These are phyloP conservation scores for Kalaharituber pfeilii DNA, from an alignment of 2,329 filamentous ascomycete genomes.

Conservation along the genomic window DNA sequence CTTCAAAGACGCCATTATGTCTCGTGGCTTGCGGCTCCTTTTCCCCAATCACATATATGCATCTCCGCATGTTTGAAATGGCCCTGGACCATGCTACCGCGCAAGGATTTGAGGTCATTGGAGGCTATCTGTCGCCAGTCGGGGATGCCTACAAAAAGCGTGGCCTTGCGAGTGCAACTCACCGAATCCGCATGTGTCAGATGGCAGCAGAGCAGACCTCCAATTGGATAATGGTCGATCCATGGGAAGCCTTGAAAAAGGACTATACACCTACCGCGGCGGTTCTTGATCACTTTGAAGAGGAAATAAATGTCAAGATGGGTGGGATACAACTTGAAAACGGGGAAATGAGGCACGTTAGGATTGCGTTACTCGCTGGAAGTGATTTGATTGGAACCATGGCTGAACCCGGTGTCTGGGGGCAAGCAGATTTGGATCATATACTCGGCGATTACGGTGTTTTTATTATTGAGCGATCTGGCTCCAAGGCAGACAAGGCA, in stretches of 20 bases:
- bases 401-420: slow-evolving; percentile 64
- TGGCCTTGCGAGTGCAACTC: slow-evolving; percentile 53
- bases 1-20: slow-evolving; percentile 44
- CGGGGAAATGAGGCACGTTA: slow-evolving; percentile 44
- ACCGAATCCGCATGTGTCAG: slow-evolving; percentile 71
- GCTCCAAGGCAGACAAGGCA: slow-evolving; percentile 57
- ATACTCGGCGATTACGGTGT: slow-evolving; percentile 70
- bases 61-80: slow-evolving; percentile 79
- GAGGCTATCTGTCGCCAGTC: slow-evolving; percentile 68
- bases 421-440: slow-evolving; percentile 64
- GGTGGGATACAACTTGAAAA: slow-evolving; percentile 41
- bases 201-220: slow-evolving; percentile 59
- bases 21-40: slow-evolving; percentile 56
- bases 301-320: slow-evolving; percentile 67
- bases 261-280: slow-evolving; percentile 76
- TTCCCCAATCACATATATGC: slow-evolving; percentile 57
- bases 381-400: slow-evolving; percentile 59
- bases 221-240: slow-evolving; percentile 70
- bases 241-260: slow-evolving; percentile 72
- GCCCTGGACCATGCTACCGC: slow-evolving; percentile 62
- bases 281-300: slow-evolving; percentile 77
- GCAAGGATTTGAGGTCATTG: slow-evolving; percentile 67
- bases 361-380: slow-evolving; percentile 67
- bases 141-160: slow-evolving; percentile 63
- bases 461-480: slow-evolving; percentile 73